Conservation (phyloP, 2,329 filamentous ascomycete genomes). For the Epichloe aotearoae region DNA sequence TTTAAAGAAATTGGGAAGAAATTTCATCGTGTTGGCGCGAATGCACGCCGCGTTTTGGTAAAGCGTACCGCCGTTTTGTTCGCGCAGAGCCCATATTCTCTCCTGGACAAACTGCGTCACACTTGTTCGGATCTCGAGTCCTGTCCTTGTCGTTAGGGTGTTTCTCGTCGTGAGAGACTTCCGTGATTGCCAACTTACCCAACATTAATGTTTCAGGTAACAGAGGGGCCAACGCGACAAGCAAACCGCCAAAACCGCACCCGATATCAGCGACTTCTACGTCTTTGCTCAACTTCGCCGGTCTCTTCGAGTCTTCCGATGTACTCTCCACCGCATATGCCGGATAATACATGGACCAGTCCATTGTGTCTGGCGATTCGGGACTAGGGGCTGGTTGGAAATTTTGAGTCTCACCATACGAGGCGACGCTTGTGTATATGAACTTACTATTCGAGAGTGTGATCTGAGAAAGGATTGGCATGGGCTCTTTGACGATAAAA, state of each 20-base stretch:
- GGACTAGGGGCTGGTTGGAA: conserved; percentile 43
- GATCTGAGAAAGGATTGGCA: conserved; percentile 96
- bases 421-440: background rate
- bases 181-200: conserved; percentile 38
- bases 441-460: conserved; percentile 69
- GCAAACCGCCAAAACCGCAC: conserved; percentile 85
- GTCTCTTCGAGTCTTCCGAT: conserved; percentile 15
- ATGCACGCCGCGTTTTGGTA: conserved; percentile 86
- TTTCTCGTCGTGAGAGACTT: background rate
- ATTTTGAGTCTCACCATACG: conserved; percentile 2
- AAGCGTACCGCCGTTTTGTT: conserved; percentile 40
- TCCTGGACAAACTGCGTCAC: conserved; percentile 87
- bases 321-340: conserved; percentile 42
- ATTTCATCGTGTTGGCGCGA: conserved; percentile 96
- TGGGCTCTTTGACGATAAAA: conserved; percentile 95
- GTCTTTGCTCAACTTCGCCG: conserved; percentile 35
- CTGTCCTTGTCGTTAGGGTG: conserved; percentile 25
- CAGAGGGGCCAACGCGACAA: conserved; percentile 71
- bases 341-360: conserved; percentile 80
- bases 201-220: conserved; percentile 74
- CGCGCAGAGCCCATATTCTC: conserved; percentile 68
- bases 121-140: conserved; percentile 83
- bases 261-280: conserved; percentile 95
- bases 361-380: conserved; percentile 66
- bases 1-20: conserved; percentile 92